phyloP scores from a whole-genome alignment of 2,329 filamentous ascomycete genomes.

The Pezicula neosporulosa region DNA sequence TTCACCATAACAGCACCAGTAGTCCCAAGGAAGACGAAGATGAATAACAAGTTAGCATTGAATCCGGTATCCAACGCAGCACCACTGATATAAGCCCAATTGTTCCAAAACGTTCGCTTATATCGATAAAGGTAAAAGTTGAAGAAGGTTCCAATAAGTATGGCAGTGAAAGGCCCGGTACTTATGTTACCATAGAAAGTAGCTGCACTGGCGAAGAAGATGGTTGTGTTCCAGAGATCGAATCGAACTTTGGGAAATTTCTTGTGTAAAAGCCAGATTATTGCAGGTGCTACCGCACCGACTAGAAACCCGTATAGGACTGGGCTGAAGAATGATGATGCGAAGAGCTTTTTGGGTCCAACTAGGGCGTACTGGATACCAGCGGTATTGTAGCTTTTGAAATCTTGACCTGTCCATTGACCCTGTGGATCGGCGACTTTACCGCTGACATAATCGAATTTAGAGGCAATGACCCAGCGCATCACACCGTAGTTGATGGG shows the following conservation, averaged over 20 bases:
- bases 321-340: background rate
- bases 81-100: background rate
- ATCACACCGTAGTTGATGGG: background rate
- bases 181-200: background rate
- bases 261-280: background rate
- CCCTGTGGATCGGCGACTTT: background rate
- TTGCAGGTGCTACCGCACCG: background rate
- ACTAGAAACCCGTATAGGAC: background rate
- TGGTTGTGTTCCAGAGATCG: background rate
- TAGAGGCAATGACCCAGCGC: background rate
- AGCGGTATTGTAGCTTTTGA: background rate
- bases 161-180: background rate
- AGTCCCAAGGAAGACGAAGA: background rate
- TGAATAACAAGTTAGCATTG: background rate
- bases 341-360: background rate
- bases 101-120: background rate
- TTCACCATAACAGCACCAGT: background rate
- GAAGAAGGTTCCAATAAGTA: background rate
- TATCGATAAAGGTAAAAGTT: constrained; percentile 1
- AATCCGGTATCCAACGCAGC: background rate
- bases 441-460: background rate
- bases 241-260: background rate
- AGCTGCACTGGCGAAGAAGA: background rate
- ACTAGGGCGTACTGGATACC: background rate
- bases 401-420: background rate